These are phyloP conservation scores for Hericium rajendrae DNA, from an alignment of 768 basidiomycete genomes.

Conservation along the genomic window DNA sequence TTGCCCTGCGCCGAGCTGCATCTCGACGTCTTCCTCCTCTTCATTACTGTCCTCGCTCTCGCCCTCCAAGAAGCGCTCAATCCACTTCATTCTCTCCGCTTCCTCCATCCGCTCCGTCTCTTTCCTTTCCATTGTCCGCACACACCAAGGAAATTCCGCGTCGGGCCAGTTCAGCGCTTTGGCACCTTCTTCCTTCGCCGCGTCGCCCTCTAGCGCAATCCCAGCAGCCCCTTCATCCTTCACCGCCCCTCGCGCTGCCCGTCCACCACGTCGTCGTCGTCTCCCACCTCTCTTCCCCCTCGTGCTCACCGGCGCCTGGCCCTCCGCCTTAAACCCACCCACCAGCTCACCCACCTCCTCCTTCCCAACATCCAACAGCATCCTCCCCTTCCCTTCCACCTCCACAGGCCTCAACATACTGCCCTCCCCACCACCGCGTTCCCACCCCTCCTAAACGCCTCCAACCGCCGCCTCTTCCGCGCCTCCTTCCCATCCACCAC, in stretches of 20 bases:
- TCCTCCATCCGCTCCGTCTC: constrained; percentile 44
- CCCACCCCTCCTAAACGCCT: constrained; percentile 47
- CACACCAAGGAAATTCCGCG: constrained; percentile 66
- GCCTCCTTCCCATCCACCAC: constrained; percentile 43
- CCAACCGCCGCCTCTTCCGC: constrained; percentile 57
- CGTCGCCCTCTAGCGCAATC: background rate
- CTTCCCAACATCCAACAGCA: constrained; percentile 49
- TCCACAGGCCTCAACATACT: constrained; percentile 51
- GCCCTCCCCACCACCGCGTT: constrained; percentile 12
- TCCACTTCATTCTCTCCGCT: constrained; percentile 52
- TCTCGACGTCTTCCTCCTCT: constrained; percentile 25
- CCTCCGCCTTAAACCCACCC: background rate
- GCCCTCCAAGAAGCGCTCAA: constrained; percentile 64
- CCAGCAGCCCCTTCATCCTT: background rate
- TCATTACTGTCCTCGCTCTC: constrained; percentile 37
- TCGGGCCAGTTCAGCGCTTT: constrained; percentile 71
- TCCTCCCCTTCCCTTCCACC: constrained; percentile 59
- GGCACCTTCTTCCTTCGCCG: constrained; percentile 2
- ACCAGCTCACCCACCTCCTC: constrained; percentile 27
- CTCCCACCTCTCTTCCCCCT: constrained; percentile 24
- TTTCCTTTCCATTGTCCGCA: constrained; percentile 45
- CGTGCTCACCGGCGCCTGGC: constrained; percentile 27
- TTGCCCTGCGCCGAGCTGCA: constrained; percentile 15
- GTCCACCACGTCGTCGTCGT: constrained; percentile 11
- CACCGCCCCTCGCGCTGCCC: background rate